phyloP scores from a whole-genome alignment of 2,329 filamentous ascomycete genomes.

The Neofusicoccum umdonicola region DNA sequence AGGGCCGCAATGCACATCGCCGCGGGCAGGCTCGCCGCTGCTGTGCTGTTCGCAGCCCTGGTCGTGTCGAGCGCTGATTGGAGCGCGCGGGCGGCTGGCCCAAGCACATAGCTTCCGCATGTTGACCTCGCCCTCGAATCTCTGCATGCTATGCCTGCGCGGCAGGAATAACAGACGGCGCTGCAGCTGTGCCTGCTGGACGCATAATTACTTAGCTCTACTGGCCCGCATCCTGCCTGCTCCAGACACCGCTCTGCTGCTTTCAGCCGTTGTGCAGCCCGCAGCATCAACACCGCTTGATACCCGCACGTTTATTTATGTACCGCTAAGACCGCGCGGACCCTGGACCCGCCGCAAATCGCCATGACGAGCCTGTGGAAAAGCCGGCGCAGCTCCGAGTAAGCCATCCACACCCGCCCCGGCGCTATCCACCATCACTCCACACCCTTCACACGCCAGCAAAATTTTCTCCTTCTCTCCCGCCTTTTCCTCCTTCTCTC shows the following conservation, averaged over 20 bases:
- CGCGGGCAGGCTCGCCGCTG: not conserved
- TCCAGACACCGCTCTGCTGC: not conserved
- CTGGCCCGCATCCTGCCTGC: not conserved
- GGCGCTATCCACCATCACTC: conserved; percentile 19
- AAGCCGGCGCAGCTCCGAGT: conserved; percentile 40
- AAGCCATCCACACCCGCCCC: conserved; percentile 26
- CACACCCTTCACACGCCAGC: conserved; percentile 18
- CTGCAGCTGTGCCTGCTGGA: conserved; percentile 6
- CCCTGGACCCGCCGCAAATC: conserved; percentile 16
- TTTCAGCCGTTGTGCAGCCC: conserved; percentile 4
- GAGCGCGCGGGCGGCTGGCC: not conserved
- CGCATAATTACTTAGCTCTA: not conserved
- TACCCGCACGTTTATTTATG: conserved; percentile 4
- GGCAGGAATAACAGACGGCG: not conserved
- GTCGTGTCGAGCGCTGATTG: conserved; percentile 18
- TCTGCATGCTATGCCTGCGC: not conserved
- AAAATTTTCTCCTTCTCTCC: conserved; percentile 19
- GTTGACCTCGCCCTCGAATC: conserved; percentile 6
- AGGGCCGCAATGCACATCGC: conserved; percentile 7
- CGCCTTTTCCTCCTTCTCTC: conserved; percentile 16
- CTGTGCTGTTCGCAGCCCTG: conserved; percentile 13
- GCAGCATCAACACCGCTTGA: conserved; percentile 1
- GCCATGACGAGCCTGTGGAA: conserved; percentile 40
- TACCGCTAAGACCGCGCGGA: conserved; percentile 5
- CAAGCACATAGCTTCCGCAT: conserved; percentile 6